Base-by-base conservation (phyloP, 257 asterid species). In the Nicotiana tabacum region DNA sequence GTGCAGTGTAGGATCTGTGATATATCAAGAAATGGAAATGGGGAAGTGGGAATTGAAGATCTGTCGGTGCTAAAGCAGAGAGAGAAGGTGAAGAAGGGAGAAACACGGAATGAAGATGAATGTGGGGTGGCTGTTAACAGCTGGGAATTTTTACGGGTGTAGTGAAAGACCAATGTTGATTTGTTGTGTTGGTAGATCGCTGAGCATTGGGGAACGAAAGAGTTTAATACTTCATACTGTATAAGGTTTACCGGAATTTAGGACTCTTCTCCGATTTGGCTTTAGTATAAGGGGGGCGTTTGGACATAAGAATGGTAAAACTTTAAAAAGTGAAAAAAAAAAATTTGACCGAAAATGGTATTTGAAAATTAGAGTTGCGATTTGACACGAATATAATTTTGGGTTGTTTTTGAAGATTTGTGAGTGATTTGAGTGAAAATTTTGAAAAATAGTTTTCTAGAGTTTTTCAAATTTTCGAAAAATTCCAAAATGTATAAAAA, bases 1-100 rank as follows among this genome's bases (percentile, higher is more conserved):
- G 46, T 74, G 64, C 80, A 74, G 80, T 74, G 80, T 74, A 51
- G 37, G 80, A 74, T 74, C 43, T 74, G 24, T 46, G 61, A 43
- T n/a, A 39, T 43, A 0, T 33, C 35, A 69, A n/a, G 21, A 43
- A 21, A 21, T 43, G 35, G 35, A 70, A 39, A 21, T 39, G 57
- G 78, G 51, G 33, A 32, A 65, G 70, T 65, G 48, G 51, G 21
- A 30, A 15, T 15, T 32, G 74, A 74, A 74, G 62, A 74, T 74
- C 79, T 74, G 79, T 74, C 79, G 80, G 64, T 48, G 78, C 39
- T 61, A 11, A 18, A 67, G 51, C 65, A 21, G 43, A 16, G 6
- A 27, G 13, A 2, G 77, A 37, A 69, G 56, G 13, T 18, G 77
- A n/a, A 72, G 57, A 46, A 72, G 27, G 27, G 78, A 72, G 61